Conservation (phyloP, 2,329 filamentous ascomycete genomes). For the Xylaria sp. region DNA sequence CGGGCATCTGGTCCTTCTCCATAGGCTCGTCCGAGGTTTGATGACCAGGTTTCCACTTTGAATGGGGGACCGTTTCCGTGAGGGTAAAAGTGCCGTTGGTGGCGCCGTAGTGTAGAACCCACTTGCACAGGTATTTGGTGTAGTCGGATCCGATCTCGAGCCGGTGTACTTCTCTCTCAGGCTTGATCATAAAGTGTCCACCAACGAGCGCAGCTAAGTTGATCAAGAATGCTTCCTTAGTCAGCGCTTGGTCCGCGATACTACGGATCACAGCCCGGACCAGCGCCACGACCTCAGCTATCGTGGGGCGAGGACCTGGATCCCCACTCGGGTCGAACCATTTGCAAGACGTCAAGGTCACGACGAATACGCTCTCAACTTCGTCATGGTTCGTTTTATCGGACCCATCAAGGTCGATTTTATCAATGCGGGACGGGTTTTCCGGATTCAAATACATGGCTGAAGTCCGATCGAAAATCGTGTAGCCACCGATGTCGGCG, state of each 20-base stretch:
- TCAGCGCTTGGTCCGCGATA: constrained; percentile 61
- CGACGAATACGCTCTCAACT: constrained; percentile 65
- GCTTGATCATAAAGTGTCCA: constrained; percentile 60
- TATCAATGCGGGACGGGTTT: constrained; percentile 40
- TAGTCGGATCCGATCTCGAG: constrained; percentile 55
- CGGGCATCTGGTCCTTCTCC: constrained; percentile 42
- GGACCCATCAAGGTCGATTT: constrained; percentile 48
- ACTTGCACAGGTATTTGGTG: constrained; percentile 62
- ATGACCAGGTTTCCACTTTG: constrained; percentile 53
- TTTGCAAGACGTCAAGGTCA: constrained; percentile 59
- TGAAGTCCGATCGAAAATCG: constrained; percentile 44
- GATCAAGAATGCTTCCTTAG: constrained; percentile 66
- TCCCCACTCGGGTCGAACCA: constrained; percentile 63
- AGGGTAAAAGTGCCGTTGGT: constrained; percentile 64
- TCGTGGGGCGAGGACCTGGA: constrained; percentile 54
- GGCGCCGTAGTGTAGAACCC: constrained; percentile 66
- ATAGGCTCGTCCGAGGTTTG: constrained; percentile 37
- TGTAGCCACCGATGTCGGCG: constrained; percentile 32
- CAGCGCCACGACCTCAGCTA: constrained; percentile 66
- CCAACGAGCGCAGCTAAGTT: constrained; percentile 68
- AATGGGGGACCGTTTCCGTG: constrained; percentile 58
- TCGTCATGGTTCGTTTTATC: constrained; percentile 67
- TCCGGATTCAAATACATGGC: constrained; percentile 43
- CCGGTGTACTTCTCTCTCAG: constrained; percentile 55
- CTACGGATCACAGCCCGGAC: constrained; percentile 63